Percentiles rank a stretch among this genome's conserved stretches.
phyloP scores from a whole-genome alignment of 345 rosid genomes.

The Hypericum perforatum region DNA sequence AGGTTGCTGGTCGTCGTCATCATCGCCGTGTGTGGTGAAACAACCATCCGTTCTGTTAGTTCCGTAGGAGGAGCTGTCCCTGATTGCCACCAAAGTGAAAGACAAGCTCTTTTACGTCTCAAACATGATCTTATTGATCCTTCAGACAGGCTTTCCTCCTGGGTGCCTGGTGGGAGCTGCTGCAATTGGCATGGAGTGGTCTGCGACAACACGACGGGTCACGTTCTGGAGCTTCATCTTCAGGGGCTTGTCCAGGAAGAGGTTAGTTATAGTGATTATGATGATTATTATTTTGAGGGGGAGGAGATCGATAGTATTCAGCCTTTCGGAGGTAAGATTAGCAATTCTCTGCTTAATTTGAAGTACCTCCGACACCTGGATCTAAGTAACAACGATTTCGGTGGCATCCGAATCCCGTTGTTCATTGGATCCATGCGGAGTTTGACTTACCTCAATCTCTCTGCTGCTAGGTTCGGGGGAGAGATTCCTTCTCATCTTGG shows the following conservation, averaged over 20 bases:
- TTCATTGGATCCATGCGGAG: constrained; percentile 12
- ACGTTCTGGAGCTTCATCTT: constrained; percentile 17
- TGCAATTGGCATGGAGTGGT: constrained; percentile 24
- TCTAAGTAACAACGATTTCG: constrained; percentile 19
- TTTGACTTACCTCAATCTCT: constrained; percentile 23
- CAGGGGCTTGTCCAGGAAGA: neutral
- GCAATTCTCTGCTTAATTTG: constrained; percentile 4
- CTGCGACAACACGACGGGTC: constrained; percentile 11
- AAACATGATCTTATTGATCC: constrained; percentile 17
- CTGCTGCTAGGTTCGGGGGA: constrained; percentile 9
- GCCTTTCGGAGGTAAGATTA: too few relatives aligned
- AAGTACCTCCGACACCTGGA: constrained; percentile 12
- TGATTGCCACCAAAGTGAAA: constrained; percentile 9
- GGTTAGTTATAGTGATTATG: too few relatives aligned
- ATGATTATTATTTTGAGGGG: too few relatives aligned
- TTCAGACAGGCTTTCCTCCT: constrained; percentile 6
- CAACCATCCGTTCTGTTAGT: too few relatives aligned
- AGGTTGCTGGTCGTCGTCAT: too few relatives aligned
- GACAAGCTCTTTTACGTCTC: constrained; percentile 20
- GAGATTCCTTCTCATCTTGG: constrained; percentile 10
- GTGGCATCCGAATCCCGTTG: constrained; percentile 10
- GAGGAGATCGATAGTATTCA: too few relatives aligned
- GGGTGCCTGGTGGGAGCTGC: constrained; percentile 16
- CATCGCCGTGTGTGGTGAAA: too few relatives aligned
- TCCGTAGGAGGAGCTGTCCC: too few relatives aligned